Base-by-base conservation (phyloP, 2,329 filamentous ascomycete species). In the Ophiostoma triangulosporum region DNA sequence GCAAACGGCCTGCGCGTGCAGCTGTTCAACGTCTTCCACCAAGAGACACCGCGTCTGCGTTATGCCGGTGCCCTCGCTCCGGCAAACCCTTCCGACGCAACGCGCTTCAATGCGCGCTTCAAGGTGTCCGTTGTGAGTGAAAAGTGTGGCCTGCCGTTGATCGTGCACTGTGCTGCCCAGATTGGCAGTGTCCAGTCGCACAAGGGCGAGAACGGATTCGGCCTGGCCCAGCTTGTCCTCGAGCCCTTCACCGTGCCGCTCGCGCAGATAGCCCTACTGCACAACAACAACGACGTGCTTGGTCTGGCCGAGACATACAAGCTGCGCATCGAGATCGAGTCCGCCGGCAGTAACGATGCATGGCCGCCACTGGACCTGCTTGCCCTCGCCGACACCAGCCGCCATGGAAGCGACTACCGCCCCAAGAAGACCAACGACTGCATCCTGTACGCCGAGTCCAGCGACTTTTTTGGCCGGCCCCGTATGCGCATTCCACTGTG, bases 161-260 rank as follows among this genome's bases (percentile, higher is more conserved):
- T 76, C 6, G 62, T 80, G 54, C 70, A 77, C 60, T 75, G 75
- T 57, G 71, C 77, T 60, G 77, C 71, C 57, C 75, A 80, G 60
- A 64, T 73, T 8, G 80, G 77, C 64, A 70, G 71, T 43, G 65
- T 81, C 57, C 72, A 69, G 51, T 36, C 49, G 35, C 32, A 51
- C 8, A 51, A 36, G 12, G 32, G 14, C 27, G 27, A 31, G 24
- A 32, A 31, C 17, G 29, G 46, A 8, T 48, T 20, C 29, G 46
- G 46, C 50, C 68, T 71, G 54, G 71, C 74, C 12, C 70, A 73
- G 48, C 66, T 80, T 26, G 70, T 73, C 57, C 60, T 77, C 48
- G 67, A 69, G 29, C 74, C 77, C 1, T 80, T 80, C 56, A 68
- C 69, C 35, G 66, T 81, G 12, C 73, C 76, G 3, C 68, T 73